phyloP scores from a whole-genome alignment of 495 filamentous ascomycete genomes.

The Trichodelitschia bisporula region DNA sequence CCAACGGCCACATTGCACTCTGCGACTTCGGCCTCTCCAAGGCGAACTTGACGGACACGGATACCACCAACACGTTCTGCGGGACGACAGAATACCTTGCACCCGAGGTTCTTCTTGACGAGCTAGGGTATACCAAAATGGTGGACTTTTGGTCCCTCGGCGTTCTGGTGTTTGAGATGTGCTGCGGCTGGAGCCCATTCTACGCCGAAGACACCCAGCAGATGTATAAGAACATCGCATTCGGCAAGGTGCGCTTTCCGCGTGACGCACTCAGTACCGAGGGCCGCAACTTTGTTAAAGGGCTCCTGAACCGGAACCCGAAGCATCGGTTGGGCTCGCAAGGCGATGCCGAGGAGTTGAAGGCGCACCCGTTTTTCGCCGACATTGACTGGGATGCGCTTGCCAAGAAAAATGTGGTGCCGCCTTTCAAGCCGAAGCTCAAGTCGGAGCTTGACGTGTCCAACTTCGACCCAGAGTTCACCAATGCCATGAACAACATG shows the following conservation, averaged over 20 bases:
- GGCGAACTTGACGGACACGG: constrained; percentile 84
- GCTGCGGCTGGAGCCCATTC: constrained; percentile 96
- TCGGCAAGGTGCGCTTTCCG: constrained; percentile 92
- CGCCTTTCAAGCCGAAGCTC: constrained; percentile 91
- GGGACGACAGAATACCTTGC: constrained; percentile 96
- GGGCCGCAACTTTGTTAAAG: constrained; percentile 94
- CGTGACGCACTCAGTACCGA: constrained; percentile 82
- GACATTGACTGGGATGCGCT: constrained; percentile 85
- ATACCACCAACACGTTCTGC: constrained; percentile 97
- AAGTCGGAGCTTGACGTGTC: constrained; percentile 88
- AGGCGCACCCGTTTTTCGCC: constrained; percentile 78
- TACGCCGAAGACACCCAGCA: constrained; percentile 98
- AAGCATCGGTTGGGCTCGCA: constrained; percentile 83
- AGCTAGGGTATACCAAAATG: constrained; percentile 98
- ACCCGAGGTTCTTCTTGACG: constrained; percentile 83
- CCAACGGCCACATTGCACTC: constrained; percentile 64
- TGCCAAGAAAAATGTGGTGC: constrained; percentile 72
- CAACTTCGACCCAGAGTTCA: constrained; percentile 97
- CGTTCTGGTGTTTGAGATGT: constrained; percentile 98
- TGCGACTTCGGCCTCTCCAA: constrained; percentile 90
- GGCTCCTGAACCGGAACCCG: constrained; percentile 85
- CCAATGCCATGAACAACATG: constrained; percentile 55
- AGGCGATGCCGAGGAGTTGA: constrained; percentile 81
- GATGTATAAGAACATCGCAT: constrained; percentile 99
- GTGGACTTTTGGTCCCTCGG: constrained; percentile 98